Percentiles rank a stretch among this genome's conserved stretches.
Conservation (phyloP, 1,284 basidiomycete species). For the Crucibulum parvulum region DNA sequence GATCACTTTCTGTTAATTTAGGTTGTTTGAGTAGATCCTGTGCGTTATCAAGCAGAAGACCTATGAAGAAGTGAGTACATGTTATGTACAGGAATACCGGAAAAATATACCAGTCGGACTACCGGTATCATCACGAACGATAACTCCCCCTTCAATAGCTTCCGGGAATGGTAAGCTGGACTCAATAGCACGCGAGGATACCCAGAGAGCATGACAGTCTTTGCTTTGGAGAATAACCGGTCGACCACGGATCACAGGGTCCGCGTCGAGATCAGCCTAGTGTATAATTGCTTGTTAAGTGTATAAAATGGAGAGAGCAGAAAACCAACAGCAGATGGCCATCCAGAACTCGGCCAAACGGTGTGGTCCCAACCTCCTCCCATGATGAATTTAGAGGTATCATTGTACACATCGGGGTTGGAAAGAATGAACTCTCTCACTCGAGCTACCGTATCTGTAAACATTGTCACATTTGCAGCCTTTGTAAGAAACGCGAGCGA, state of each 20-base stretch:
- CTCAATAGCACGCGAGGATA: slow-evolving; percentile 69
- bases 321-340: slow-evolving; percentile 54
- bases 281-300: background rate
- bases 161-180: slow-evolving; percentile 67
- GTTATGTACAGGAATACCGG: slow-evolving; percentile 8
- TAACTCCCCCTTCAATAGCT: slow-evolving; percentile 80
- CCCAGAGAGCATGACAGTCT: slow-evolving; percentile 91
- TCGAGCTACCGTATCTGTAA: slow-evolving; percentile 66
- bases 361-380: slow-evolving; percentile 97
- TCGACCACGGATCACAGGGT: slow-evolving; percentile 70
- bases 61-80: slow-evolving; percentile 38
- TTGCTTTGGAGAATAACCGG: slow-evolving; percentile 83
- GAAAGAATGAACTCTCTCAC: slow-evolving; percentile 71
- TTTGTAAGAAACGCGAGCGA: background rate
- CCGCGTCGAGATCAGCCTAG: slow-evolving; percentile 79
- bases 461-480: too few species aligned
- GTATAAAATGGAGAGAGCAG: background rate
- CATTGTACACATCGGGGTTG: slow-evolving; percentile 58
- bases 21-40: slow-evolving; percentile 72
- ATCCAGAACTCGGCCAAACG: slow-evolving; percentile 65
- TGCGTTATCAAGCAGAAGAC: slow-evolving; percentile 76
- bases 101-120: slow-evolving; percentile 71
- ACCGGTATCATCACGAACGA: slow-evolving; percentile 73
- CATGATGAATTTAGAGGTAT: slow-evolving; percentile 71
- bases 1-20: slow-evolving; percentile 66